A percentile compares a stretch with the other conserved stretches of the same genome.
Conservation (phyloP, 148 eudicot species). For the Nepenthes mirabilis region DNA sequence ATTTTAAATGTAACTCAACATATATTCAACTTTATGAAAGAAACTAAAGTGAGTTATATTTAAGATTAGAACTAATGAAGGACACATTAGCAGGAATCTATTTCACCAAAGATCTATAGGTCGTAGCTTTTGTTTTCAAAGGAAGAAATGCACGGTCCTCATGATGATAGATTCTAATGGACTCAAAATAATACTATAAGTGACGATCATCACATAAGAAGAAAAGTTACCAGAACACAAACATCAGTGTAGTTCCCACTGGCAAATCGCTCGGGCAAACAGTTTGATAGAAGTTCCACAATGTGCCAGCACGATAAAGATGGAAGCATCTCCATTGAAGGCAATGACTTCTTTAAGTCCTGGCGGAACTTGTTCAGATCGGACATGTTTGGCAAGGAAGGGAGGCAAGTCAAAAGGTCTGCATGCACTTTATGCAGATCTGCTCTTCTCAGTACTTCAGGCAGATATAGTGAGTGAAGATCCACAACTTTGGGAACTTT, state of each 20-base stretch:
- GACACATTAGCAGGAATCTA: too few species aligned
- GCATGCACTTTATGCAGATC: conserved; percentile 57
- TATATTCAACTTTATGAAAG: too few species aligned
- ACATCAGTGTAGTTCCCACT: conserved; percentile 57
- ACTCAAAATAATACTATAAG: conserved; percentile 1
- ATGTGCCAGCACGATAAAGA: conserved; percentile 55
- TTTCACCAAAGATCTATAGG: too few species aligned
- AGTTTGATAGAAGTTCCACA: conserved; percentile 54
- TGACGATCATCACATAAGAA: neutral
- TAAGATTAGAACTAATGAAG: too few species aligned
- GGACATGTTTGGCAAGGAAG: conserved; percentile 64
- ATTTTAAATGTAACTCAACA: too few species aligned
- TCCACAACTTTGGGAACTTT: conserved; percentile 69
- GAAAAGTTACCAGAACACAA: conserved; percentile 48
- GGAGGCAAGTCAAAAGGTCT: conserved; percentile 61
- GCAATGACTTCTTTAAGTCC: conserved; percentile 43
- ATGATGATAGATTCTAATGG: neutral
- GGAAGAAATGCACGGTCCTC: too few species aligned
- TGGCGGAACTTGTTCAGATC: conserved; percentile 46
- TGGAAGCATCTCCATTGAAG: conserved; percentile 28
- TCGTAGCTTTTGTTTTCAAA: neutral
- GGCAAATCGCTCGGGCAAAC: conserved; percentile 68
- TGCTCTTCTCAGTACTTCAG: conserved; percentile 50
- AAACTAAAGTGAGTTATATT: too few species aligned
- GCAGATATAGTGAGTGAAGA: conserved; percentile 42